Evolutionary conservation across 163 green algal genomes (phyloP).

Genomic region (Chlamydomonas reinhardtii): DNA sequence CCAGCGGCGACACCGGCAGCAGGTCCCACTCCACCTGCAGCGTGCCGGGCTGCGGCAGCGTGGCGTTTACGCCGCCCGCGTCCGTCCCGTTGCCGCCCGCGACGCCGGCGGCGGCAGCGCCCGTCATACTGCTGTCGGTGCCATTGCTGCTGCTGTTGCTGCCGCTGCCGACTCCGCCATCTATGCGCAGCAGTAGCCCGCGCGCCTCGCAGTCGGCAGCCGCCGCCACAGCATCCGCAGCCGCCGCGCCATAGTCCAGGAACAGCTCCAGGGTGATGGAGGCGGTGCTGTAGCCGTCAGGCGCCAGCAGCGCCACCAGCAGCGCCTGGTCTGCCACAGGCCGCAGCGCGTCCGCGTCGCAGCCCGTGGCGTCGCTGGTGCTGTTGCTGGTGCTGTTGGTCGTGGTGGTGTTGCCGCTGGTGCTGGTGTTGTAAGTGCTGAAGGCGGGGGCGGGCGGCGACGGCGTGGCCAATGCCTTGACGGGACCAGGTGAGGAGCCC

Average conservation of each 20-base stretch:
- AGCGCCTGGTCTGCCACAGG: not conserved
- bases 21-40: not conserved
- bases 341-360: not conserved
- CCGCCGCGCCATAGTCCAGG: constrained; percentile 2
- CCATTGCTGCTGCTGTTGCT: not conserved
- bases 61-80: not conserved
- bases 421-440: not conserved
- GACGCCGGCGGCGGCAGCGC: not conserved
- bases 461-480: not conserved
- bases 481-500: no score
- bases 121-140: not conserved
- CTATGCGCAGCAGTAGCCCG: not conserved
- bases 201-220: not conserved
- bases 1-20: not conserved
- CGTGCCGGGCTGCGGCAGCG: not conserved
- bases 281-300: constrained; percentile 22
- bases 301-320: not conserved
- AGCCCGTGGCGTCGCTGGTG: not conserved
- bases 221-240: not conserved
- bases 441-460: not conserved
- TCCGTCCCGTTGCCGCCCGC: no score
- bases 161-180: not conserved
- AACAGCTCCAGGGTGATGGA: not conserved
- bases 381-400: not conserved
- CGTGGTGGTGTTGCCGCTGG: not conserved